phyloP scores from a whole-genome alignment of 2,329 filamentous ascomycete genomes.

The Xylaria sp. region DNA sequence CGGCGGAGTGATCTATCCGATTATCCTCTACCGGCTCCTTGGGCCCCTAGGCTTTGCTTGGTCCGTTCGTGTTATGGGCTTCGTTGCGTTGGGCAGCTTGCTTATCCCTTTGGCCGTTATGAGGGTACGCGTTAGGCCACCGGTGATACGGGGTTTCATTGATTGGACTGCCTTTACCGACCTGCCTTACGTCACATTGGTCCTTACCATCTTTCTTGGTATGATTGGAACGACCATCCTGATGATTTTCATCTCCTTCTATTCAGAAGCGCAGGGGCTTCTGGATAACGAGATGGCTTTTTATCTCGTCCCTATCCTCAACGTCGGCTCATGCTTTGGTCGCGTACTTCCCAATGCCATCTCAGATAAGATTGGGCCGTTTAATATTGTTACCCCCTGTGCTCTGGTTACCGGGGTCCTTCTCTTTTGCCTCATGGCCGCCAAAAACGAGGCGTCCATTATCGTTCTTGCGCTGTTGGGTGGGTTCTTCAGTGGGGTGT shows the following conservation, averaged over 20 bases:
- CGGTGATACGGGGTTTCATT: conserved; percentile 40
- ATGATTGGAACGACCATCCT: conserved; percentile 45
- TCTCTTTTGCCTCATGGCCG: conserved; percentile 41
- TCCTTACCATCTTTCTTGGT: conserved; percentile 37
- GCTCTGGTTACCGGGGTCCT: conserved; percentile 38
- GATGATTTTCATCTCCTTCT: conserved; percentile 46
- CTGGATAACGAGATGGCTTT: conserved; percentile 44
- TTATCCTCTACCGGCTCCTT: conserved; percentile 31
- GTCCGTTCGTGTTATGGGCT: conserved; percentile 33
- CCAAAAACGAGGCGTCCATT: conserved; percentile 37
- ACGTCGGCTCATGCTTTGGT: conserved; percentile 45
- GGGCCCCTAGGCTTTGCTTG: conserved; percentile 32
- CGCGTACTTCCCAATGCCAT: conserved; percentile 42
- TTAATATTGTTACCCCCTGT: conserved; percentile 40
- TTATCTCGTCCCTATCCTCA: conserved; percentile 46
- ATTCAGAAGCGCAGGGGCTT: conserved; percentile 34
- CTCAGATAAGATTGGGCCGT: conserved; percentile 41
- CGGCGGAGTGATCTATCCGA: conserved; percentile 40
- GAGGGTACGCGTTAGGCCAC: conserved; percentile 40
- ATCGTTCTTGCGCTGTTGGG: conserved; percentile 41
- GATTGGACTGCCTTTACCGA: conserved; percentile 45
- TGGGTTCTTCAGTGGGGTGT: conserved; percentile 48
- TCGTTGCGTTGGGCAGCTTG: conserved; percentile 34
- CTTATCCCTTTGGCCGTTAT: conserved; percentile 31
- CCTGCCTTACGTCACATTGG: conserved; percentile 41